Percentiles rank a stretch among this genome's conserved stretches.
These are phyloP conservation scores for Pelagomonas calceolata DNA, from an alignment of 108 stramenopile genomes.

Conservation along the genomic window DNA sequence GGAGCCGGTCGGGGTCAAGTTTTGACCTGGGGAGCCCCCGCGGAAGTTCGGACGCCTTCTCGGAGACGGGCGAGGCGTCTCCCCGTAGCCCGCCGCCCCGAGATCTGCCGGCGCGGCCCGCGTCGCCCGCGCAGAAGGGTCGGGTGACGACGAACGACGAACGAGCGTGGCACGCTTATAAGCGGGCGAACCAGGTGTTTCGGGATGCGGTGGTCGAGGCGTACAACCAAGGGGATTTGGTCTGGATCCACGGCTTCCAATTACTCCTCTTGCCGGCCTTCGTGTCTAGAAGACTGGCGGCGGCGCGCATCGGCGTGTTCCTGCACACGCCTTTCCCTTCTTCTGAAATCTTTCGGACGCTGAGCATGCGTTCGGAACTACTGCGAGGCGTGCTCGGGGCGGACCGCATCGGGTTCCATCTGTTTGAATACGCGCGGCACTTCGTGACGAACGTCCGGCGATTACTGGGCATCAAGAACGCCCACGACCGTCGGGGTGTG, in stretches of 20 bases:
- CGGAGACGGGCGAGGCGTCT: not conserved
- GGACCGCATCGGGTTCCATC: conserved; percentile 58
- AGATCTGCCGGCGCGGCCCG: no score
- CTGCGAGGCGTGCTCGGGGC: conserved; percentile 55
- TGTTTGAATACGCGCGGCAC: conserved; percentile 57
- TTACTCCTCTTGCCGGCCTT: conserved; percentile 49
- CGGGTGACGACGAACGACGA: not conserved
- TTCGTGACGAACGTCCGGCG: conserved; percentile 49
- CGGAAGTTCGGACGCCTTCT: not conserved
- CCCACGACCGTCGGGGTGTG: conserved; percentile 63
- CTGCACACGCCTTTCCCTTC: conserved; percentile 60
- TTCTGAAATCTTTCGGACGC: conserved; percentile 52
- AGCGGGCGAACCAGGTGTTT: conserved; percentile 41
- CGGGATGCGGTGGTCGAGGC: conserved; percentile 44
- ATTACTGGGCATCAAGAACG: conserved; percentile 61
- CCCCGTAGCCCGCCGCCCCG: no score
- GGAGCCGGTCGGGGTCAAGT: not conserved
- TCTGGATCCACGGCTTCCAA: conserved; percentile 60
- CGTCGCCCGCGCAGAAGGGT: not conserved
- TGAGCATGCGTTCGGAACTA: conserved; percentile 43
- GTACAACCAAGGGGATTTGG: conserved; percentile 50
- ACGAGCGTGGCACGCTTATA: conserved; percentile 48
- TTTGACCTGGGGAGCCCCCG: not conserved
- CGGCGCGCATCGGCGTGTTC: conserved; percentile 47
- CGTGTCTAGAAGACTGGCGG: conserved; percentile 25